Conservation (phyloP, 345 rosid genomes). For the Ricinus communis region DNA sequence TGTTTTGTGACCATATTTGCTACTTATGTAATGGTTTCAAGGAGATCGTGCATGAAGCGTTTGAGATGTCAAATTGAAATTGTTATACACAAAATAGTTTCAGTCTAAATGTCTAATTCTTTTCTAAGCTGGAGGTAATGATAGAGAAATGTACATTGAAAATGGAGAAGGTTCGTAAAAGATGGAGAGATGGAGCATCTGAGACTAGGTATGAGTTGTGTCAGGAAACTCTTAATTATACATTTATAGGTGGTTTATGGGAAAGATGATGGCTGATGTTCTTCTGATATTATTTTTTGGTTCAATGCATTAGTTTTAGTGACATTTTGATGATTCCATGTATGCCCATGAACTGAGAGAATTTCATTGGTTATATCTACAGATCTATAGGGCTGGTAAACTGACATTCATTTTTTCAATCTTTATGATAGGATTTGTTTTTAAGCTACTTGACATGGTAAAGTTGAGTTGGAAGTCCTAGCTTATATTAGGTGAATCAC, state of each 20-base stretch:
- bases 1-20: slow-evolving; percentile 1
- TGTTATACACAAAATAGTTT: slow-evolving; percentile 4
- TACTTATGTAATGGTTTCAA: slow-evolving; percentile 18
- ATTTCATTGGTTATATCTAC: neutral
- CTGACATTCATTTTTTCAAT: neutral
- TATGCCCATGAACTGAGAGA: slow-evolving; percentile 6
- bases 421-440: neutral
- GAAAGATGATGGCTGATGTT: slow-evolving; percentile 13
- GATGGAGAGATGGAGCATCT: slow-evolving; percentile 15
- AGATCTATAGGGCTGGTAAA: neutral
- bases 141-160: slow-evolving; percentile 20
- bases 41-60: slow-evolving; percentile 13
- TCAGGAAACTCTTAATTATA: slow-evolving; percentile 25
- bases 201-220: slow-evolving; percentile 21
- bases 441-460: neutral
- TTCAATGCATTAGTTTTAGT: slow-evolving; percentile 7
- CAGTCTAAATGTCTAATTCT: slow-evolving; percentile 9
- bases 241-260: slow-evolving; percentile 25
- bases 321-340: slow-evolving; percentile 14
- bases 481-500: neutral
- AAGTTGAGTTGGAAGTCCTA: neutral
- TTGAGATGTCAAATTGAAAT: slow-evolving; percentile 16
- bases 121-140: slow-evolving; percentile 15
- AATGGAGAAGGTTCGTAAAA: slow-evolving; percentile 12
- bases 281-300: slow-evolving; percentile 8